Base-by-base conservation (phyloP, 306 rosid species). In the Elaeagnus macrophylla region DNA sequence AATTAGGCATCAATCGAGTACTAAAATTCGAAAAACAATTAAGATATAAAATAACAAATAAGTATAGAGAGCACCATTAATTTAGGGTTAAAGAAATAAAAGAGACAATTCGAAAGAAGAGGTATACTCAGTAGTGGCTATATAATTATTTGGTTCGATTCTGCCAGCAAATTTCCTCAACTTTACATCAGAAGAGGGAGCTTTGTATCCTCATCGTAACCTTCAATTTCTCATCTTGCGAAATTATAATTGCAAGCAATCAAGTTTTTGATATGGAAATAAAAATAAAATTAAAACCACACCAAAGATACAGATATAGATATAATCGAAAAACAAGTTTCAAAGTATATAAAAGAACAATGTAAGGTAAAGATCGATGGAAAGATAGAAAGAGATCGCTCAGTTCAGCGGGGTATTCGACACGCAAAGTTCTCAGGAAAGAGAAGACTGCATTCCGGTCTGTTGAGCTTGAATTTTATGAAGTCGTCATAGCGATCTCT, bases 401-500 rank as follows among this genome's bases (percentile, higher is more conserved):
- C 90, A 83, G 84, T 37, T 81, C 88, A 83, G 90, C 94, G 94
- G 90, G 97, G 70, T 86, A 0, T 9, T 86, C 95, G 88, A 90
- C 95, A 86, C 80, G 84, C 88, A 86, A 79, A 42, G 67, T 32
- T 14, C 45, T 60, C 75, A 59, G 36, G 43, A 58, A 78, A 75
- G 85, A 77, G 70, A 77, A 65, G 70, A 71, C 81, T 75, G 86
- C 85, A 78, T 59, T 90, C 83, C 94, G 97, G 95, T 90, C 97
- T 90, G 97, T 90, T 86, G 97, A 90, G 97, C 97, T 90, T 90
- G 95, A 83, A 86, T 79, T 72, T 83, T 37, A 68, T 61, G 63
- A 62, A 51, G 75, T 77, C 82, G 18, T 77, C 82, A 72, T 67
- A 3, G 70, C 78, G 66, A 64, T 45, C 59, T 51, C 56, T 18